Conservation (phyloP, 192 early-diverging fungal genomes). For the Coemansia erecta region DNA sequence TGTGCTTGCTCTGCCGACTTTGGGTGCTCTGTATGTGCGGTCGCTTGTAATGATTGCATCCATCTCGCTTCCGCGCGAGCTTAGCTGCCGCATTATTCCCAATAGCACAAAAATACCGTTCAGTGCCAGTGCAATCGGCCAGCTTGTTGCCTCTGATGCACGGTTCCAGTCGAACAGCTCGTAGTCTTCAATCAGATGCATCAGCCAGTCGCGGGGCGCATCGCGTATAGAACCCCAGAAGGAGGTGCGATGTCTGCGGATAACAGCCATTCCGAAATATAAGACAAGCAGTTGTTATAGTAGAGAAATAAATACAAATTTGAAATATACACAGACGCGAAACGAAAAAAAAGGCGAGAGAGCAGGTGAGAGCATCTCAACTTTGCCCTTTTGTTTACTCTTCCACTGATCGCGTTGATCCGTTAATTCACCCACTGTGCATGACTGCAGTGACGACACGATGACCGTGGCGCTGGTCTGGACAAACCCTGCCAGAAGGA, state of each 20-base stretch:
- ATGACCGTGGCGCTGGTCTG: too few relatives aligned
- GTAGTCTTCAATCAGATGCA: conserved; percentile 47
- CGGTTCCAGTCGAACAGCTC: conserved; percentile 52
- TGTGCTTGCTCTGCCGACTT: conserved; percentile 3
- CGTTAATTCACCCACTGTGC: too few relatives aligned
- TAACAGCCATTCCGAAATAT: conserved; percentile 17
- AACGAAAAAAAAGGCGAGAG: too few relatives aligned
- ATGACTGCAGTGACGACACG: too few relatives aligned
- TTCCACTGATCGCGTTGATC: too few relatives aligned
- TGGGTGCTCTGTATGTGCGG: conserved; percentile 11
- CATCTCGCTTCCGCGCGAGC: conserved; percentile 6
- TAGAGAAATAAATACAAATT: neutral
- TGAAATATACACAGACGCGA: neutral
- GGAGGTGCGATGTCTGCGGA: conserved; percentile 25
- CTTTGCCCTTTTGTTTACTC: too few relatives aligned
- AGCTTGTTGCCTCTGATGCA: conserved; percentile 46
- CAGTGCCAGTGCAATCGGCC: conserved; percentile 44
- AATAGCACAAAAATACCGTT: conserved; percentile 40
- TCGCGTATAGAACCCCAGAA: conserved; percentile 44
- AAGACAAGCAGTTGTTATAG: too few relatives aligned
- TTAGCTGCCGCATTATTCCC: conserved; percentile 24
- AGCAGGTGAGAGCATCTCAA: too few relatives aligned
- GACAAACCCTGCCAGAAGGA: too few relatives aligned
- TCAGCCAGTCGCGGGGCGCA: conserved; percentile 44
- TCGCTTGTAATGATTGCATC: conserved; percentile 28